Evolutionary conservation across 2,329 filamentous ascomycete species (phyloP).

Genomic region (Cytospora schulzeri): DNA sequence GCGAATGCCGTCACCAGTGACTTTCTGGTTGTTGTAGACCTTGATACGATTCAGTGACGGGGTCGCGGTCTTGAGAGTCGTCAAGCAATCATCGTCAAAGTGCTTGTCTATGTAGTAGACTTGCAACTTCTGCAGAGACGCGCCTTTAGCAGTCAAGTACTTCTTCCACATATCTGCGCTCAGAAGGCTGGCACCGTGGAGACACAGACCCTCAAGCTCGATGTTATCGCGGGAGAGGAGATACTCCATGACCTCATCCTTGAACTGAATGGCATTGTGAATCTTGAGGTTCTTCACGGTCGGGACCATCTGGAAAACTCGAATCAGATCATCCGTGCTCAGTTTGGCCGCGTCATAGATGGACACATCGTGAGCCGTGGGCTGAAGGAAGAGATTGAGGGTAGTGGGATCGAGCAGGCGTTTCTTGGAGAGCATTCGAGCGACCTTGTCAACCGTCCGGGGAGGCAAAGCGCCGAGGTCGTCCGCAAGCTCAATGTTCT

Average conservation of each 20-base stretch:
- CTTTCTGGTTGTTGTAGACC: slow-evolving; percentile 75
- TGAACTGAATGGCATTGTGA: slow-evolving; percentile 88
- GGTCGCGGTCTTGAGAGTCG: slow-evolving; percentile 64
- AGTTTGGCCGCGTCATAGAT: slow-evolving; percentile 67
- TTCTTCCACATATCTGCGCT: slow-evolving; percentile 74
- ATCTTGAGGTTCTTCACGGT: slow-evolving; percentile 71
- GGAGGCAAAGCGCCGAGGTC: slow-evolving; percentile 62
- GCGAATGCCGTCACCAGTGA: slow-evolving; percentile 66
- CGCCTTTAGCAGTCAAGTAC: slow-evolving; percentile 68
- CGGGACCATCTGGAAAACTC: slow-evolving; percentile 77
- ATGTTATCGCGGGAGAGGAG: slow-evolving; percentile 72
- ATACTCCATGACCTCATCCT: slow-evolving; percentile 81
- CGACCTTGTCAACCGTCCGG: slow-evolving; percentile 59
- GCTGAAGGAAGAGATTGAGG: slow-evolving; percentile 59
- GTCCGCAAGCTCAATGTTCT: slow-evolving; percentile 64
- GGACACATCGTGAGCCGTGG: slow-evolving; percentile 51
- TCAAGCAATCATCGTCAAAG: slow-evolving; percentile 71
- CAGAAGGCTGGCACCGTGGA: slow-evolving; percentile 84
- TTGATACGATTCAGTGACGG: slow-evolving; percentile 75
- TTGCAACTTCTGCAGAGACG: slow-evolving; percentile 67
- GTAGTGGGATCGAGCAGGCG: slow-evolving; percentile 58
- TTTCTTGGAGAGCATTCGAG: slow-evolving; percentile 61
- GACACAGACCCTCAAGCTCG: slow-evolving; percentile 70
- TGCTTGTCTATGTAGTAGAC: slow-evolving; percentile 84
- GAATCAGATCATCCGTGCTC: slow-evolving; percentile 73